phyloP scores from a whole-genome alignment of 495 filamentous ascomycete species.

The Amniculicola lignicola region DNA sequence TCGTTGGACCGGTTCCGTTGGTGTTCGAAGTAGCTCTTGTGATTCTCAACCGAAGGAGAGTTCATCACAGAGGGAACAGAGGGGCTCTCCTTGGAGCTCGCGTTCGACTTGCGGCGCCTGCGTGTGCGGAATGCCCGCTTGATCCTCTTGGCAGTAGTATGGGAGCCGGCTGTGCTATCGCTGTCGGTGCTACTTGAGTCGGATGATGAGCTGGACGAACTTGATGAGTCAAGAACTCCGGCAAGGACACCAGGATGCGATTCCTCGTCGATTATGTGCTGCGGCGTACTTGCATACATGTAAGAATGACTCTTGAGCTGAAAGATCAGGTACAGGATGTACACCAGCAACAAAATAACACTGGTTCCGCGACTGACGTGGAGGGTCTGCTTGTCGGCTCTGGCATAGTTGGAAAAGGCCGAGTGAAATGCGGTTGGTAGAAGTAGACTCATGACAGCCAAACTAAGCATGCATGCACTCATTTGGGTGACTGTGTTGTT shows the following conservation, averaged over 20 bases:
- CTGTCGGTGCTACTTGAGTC: constrained; percentile 63
- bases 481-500: constrained; percentile 94
- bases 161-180: constrained; percentile 63
- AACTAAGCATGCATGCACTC: constrained; percentile 85
- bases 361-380: constrained; percentile 88
- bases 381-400: constrained; percentile 67
- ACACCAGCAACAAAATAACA: constrained; percentile 81
- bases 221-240: constrained; percentile 69
- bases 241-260: constrained; percentile 80
- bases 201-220: constrained; percentile 56
- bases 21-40: constrained; percentile 23
- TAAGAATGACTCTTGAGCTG: constrained; percentile 90
- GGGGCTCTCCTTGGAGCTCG: constrained; percentile 61
- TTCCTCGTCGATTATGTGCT: constrained; percentile 85
- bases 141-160: constrained; percentile 70
- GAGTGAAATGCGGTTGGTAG: constrained; percentile 88
- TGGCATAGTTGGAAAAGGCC: constrained; percentile 62
- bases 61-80: constrained; percentile 44
- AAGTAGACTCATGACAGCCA: constrained; percentile 82
- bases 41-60: constrained; percentile 42
- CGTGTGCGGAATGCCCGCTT: constrained; percentile 63
- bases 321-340: constrained; percentile 81
- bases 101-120: constrained; percentile 69
- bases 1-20: constrained; percentile 12
- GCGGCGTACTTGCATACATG: constrained; percentile 85